Percentiles rank a stretch among this genome's conserved stretches.
phyloP scores from a whole-genome alignment of 371 early-diverging fungal genomes.

The Mucor plumbeus region DNA sequence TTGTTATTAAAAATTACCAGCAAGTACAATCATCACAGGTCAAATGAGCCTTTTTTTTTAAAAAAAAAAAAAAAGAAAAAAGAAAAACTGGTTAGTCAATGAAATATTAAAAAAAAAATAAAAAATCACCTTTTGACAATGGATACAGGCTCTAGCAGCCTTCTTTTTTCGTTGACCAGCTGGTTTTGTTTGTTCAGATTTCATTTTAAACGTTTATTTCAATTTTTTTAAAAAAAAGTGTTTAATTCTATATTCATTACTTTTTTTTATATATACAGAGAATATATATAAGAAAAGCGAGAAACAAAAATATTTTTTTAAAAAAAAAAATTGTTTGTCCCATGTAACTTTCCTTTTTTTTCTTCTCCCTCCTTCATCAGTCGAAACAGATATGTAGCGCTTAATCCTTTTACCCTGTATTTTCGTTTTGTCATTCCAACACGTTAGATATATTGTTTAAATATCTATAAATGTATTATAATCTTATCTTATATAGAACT shows the following conservation, averaged over 20 bases:
- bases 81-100: background rate
- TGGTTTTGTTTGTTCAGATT: constrained; percentile 25
- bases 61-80: background rate
- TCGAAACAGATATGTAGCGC: no score
- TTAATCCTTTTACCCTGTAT: no score
- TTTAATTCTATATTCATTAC: background rate
- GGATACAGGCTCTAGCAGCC: constrained; percentile 50
- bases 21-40: constrained; percentile 66
- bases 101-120: no score
- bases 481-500: no score
- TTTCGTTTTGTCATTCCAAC: background rate
- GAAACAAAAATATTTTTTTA: background rate
- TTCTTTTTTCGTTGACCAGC: constrained; percentile 34
- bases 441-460: no score
- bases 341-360: background rate
- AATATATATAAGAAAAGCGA: background rate
- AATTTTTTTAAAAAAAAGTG: background rate
- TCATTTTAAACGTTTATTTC: constrained; percentile 13
- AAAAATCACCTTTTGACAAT: constrained; percentile 51
- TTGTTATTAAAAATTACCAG: constrained; percentile 32
- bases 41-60: constrained; percentile 48
- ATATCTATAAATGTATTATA: no score
- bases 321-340: background rate
- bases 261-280: background rate
- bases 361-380: background rate